Conservation (phyloP, 129 eudicot genomes). For the Apium graveolens region DNA sequence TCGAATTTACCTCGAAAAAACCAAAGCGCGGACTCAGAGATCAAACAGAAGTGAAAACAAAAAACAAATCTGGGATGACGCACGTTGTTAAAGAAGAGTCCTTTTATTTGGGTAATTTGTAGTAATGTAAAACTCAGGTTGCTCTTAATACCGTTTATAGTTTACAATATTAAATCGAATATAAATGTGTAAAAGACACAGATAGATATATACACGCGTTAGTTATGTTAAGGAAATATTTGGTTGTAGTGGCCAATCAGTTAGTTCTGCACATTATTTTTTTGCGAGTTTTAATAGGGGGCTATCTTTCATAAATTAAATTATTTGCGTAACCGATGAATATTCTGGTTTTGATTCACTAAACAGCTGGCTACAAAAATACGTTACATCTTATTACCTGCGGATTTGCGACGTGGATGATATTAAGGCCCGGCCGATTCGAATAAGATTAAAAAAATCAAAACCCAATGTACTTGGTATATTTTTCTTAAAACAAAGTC, state of each 20-base stretch:
- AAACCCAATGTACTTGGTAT: too few relatives aligned
- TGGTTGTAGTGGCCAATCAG: neutral
- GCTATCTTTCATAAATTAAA: neutral
- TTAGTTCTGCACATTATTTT: neutral
- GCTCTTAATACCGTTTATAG: conserved; percentile 11
- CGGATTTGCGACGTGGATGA: too few relatives aligned
- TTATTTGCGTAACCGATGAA: neutral
- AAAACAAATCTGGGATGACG: conserved; percentile 15
- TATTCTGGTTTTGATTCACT: neutral
- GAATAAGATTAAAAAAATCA: too few relatives aligned
- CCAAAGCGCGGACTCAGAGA: neutral
- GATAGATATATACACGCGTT: neutral
- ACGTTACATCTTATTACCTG: neutral
- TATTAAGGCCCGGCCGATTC: too few relatives aligned
- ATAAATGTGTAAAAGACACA: neutral
- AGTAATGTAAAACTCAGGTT: neutral
- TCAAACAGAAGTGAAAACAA: neutral
- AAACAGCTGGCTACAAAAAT: neutral
- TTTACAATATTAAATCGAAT: neutral
- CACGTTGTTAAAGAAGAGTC: neutral
- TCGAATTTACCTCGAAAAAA: neutral
- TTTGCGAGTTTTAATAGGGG: neutral
- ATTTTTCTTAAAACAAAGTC: too few relatives aligned
- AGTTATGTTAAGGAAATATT: neutral
- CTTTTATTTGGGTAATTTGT: neutral